phyloP scores from a whole-genome alignment of 2,329 filamentous ascomycete genomes.

The Leptographium wingfieldii region DNA sequence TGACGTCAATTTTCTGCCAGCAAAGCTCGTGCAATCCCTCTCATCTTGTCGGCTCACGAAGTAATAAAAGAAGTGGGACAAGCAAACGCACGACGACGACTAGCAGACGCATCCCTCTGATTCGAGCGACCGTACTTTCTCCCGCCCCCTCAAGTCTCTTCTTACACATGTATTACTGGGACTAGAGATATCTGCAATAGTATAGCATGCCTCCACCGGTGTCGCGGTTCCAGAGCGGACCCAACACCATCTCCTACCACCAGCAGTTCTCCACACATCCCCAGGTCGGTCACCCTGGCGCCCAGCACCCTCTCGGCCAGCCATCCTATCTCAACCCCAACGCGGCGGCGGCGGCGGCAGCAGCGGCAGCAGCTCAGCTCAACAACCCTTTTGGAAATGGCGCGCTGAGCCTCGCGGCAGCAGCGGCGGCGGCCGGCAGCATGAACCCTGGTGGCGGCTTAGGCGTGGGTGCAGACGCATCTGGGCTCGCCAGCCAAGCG shows the following conservation, averaged over 20 bases:
- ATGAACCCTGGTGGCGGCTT: conserved; percentile 36
- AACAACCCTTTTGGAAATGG: conserved; percentile 55
- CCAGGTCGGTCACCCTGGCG: conserved; percentile 30
- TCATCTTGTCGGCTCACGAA: background rate
- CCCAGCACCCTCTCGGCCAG: conserved; percentile 47
- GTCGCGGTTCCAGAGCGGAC: conserved; percentile 33
- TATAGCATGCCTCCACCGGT: conserved; percentile 28
- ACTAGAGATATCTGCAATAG: background rate
- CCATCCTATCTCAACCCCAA: conserved; percentile 61
- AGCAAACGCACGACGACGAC: background rate
- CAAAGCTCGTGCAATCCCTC: background rate
- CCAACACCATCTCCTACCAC: conserved; percentile 32
- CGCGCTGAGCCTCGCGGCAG: conserved; percentile 34
- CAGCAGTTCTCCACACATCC: conserved; percentile 42
- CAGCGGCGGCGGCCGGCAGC: conserved; percentile 26
- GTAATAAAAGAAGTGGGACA: background rate
- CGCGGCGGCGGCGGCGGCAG: conserved; percentile 16
- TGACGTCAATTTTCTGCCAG: background rate
- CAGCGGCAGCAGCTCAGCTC: conserved; percentile 31
- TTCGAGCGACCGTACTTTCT: background rate
- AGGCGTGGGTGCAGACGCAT: conserved; percentile 47
- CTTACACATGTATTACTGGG: background rate
- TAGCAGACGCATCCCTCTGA: background rate
- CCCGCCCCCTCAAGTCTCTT: background rate
- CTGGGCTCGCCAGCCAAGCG: conserved; percentile 74